phyloP scores from a whole-genome alignment of 352 stramenopile species.

The Phytophthora chlamydospora region DNA sequence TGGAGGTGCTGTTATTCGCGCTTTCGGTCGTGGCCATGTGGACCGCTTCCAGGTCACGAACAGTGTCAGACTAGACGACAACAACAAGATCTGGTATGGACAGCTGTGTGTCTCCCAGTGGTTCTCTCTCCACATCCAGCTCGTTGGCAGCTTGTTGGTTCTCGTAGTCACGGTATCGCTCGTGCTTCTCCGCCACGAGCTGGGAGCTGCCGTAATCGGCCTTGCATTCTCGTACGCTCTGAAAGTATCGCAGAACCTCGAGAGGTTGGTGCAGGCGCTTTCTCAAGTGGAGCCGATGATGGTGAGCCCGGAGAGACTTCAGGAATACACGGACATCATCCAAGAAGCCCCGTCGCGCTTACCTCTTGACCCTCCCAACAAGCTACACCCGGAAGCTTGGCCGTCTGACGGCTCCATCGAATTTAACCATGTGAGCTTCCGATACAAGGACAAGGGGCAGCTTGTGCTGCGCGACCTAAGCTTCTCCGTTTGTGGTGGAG shows the following conservation, averaged over 20 bases:
- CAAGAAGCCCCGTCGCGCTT: conserved; percentile 52
- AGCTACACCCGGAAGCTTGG: conserved; percentile 58
- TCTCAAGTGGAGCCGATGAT: conserved; percentile 71
- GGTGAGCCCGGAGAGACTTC: conserved; percentile 90
- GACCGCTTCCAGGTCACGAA: conserved; percentile 45
- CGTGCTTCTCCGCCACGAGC: conserved; percentile 45
- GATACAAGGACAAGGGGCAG: conserved; percentile 83
- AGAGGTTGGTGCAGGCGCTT: conserved; percentile 80
- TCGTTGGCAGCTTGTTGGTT: conserved; percentile 85
- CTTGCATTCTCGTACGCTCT: conserved; percentile 92
- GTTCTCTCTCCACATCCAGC: conserved; percentile 65
- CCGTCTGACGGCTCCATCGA: conserved; percentile 70
- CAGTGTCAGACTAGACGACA: conserved; percentile 42
- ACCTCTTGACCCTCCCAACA: conserved; percentile 39
- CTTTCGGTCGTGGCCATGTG: conserved; percentile 53
- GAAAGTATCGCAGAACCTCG: conserved; percentile 82
- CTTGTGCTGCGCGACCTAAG: conserved; percentile 51
- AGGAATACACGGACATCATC: conserved; percentile 85
- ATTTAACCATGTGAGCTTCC: conserved; percentile 87
- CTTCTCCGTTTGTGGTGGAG: conserved; percentile 33
- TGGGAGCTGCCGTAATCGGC: conserved; percentile 67
- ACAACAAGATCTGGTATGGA: conserved; percentile 49
- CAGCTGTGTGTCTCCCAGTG: conserved; percentile 49
- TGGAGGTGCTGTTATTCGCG: conserved; percentile 55
- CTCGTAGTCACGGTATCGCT: conserved; percentile 76